phyloP scores from a whole-genome alignment of 495 filamentous ascomycete species.

The Cairneyella variabilis region DNA sequence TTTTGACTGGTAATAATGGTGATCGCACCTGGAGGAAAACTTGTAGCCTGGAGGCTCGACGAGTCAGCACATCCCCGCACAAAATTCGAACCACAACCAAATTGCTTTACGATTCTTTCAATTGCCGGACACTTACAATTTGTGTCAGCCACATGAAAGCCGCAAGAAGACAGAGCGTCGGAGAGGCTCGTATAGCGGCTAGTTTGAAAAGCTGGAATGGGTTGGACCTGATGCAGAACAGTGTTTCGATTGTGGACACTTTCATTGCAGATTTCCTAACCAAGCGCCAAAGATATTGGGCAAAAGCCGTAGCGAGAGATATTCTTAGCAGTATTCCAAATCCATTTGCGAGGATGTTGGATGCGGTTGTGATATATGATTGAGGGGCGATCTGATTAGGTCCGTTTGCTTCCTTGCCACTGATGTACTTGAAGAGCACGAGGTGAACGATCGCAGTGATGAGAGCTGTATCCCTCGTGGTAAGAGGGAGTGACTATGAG shows the following conservation, averaged over 20 bases:
- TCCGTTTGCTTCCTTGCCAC: constrained; percentile 13
- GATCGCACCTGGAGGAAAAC: constrained; percentile 22
- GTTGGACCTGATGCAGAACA: constrained; percentile 16
- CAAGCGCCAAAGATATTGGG: constrained; percentile 20
- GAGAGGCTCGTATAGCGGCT: constrained; percentile 5
- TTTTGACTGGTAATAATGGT: constrained; percentile 1
- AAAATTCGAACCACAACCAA: too few relatives aligned
- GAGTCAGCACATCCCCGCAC: too few relatives aligned
- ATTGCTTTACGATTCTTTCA: too few relatives aligned
- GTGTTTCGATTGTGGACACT: constrained; percentile 17
- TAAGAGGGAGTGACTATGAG: background rate
- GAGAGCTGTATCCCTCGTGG: constrained; percentile 13
- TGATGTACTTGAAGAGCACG: constrained; percentile 9
- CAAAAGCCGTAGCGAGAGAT: constrained; percentile 13
- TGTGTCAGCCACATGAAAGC: constrained; percentile 11
- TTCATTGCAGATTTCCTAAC: constrained; percentile 13
- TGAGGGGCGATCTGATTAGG: constrained; percentile 9
- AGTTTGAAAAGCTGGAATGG: constrained; percentile 9
- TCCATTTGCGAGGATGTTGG: constrained; percentile 17
- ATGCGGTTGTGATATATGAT: constrained; percentile 16
- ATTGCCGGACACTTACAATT: too few relatives aligned
- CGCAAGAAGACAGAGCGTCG: constrained; percentile 7
- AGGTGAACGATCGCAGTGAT: constrained; percentile 13
- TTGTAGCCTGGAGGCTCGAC: too few relatives aligned
- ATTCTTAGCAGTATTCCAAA: constrained; percentile 10